phyloP scores from a whole-genome alignment of 2,329 filamentous ascomycete genomes.

The Raffaelea deltoideospora region DNA sequence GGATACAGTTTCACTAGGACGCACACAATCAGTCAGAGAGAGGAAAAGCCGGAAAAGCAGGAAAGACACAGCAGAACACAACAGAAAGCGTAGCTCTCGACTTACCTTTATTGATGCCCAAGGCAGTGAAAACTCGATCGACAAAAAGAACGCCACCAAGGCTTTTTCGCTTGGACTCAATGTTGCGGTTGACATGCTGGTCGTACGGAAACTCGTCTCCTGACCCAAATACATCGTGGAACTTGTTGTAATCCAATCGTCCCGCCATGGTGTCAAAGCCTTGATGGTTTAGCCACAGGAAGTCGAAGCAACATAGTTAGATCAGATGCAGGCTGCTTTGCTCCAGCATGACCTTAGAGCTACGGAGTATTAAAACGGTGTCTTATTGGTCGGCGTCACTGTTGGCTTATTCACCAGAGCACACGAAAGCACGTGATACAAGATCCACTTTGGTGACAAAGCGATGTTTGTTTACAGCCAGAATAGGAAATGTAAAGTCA shows the following conservation, averaged over 20 bases:
- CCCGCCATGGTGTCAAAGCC: slow-evolving; percentile 4
- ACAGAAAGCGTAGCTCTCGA: no score
- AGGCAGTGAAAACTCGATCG: slow-evolving; percentile 56
- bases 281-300: no score
- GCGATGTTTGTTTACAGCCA: slow-evolving; percentile 11
- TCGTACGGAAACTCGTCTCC: slow-evolving; percentile 47
- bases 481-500: slow-evolving; percentile 10
- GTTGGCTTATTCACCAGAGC: no score
- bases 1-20: slow-evolving; percentile 53
- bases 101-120: slow-evolving; percentile 55
- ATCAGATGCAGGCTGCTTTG: no score
- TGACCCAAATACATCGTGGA: slow-evolving; percentile 51
- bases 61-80: background rate
- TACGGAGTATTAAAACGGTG: no score
- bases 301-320: no score
- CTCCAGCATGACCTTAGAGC: no score
- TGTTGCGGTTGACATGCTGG: slow-evolving; percentile 43
- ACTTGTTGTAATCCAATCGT: slow-evolving; percentile 48
- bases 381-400: no score
- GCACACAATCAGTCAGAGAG: slow-evolving; percentile 1
- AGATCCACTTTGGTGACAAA: background rate
- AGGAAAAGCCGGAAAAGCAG: slow-evolving; percentile 3
- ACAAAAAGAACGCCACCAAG: slow-evolving; percentile 63
- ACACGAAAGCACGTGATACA: slow-evolving; percentile 6
- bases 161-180: slow-evolving; percentile 49